phyloP scores from a whole-genome alignment of 192 early-diverging fungal species.

The Rhizophlyctis rosea region DNA sequence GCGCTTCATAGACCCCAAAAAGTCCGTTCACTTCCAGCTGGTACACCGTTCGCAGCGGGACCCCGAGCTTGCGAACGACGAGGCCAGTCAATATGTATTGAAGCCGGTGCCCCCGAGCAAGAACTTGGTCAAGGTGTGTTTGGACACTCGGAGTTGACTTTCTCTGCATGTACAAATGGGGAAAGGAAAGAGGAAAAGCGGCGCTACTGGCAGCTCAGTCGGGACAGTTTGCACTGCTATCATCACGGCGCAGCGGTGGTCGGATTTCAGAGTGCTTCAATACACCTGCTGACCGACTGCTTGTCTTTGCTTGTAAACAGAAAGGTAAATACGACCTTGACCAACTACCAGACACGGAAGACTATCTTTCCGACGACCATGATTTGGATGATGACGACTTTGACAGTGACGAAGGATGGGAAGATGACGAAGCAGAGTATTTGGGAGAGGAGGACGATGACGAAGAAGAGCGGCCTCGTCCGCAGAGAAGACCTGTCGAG shows the following conservation, averaged over 20 bases:
- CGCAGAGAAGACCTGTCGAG: slow-evolving; percentile 5
- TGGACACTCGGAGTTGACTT: neutral
- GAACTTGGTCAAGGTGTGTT: slow-evolving; percentile 56
- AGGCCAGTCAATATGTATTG: slow-evolving; percentile 74
- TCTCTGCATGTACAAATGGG: neutral
- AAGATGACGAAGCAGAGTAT: slow-evolving; percentile 17
- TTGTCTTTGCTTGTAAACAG: slow-evolving; percentile 10
- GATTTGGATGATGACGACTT: slow-evolving; percentile 15
- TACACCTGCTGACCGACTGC: neutral
- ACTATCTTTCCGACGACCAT: slow-evolving; percentile 16
- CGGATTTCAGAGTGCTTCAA: neutral
- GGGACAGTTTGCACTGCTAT: slow-evolving; percentile 10
- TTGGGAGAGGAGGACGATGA: slow-evolving; percentile 15
- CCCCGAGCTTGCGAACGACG: slow-evolving; percentile 79
- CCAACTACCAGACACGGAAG: slow-evolving; percentile 21
- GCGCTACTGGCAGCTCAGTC: too few species aligned
- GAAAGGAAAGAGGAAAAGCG: too few species aligned
- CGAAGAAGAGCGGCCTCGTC: neutral
- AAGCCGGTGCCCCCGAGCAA: slow-evolving; percentile 67
- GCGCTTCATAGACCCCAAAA: slow-evolving; percentile 85
- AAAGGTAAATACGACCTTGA: slow-evolving; percentile 35
- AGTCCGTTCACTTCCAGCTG: slow-evolving; percentile 81
- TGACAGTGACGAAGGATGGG: slow-evolving; percentile 35
- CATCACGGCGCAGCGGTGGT: neutral
- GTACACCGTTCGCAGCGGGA: slow-evolving; percentile 96